phyloP scores from a whole-genome alignment of 371 early-diverging fungal genomes.

The Nematocida sp. region DNA sequence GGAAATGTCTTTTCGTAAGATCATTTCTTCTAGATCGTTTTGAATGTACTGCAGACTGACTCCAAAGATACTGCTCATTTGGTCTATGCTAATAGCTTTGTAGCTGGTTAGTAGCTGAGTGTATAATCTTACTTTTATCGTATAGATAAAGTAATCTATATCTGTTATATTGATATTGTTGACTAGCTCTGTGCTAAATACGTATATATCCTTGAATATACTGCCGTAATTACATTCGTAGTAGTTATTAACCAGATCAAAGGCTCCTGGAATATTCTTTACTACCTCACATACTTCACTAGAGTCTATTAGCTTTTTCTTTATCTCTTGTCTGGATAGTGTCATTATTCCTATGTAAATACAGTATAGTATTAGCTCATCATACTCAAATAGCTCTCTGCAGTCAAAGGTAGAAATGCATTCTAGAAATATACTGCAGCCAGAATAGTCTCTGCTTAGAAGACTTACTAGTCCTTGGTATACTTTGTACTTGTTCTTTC shows the following conservation, averaged over 20 bases:
- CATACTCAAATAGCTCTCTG: slow-evolving; percentile 87
- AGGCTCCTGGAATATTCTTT: slow-evolving; percentile 71
- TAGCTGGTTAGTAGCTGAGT: slow-evolving; percentile 92
- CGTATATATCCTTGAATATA: slow-evolving; percentile 75
- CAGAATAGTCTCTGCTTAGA: slow-evolving; percentile 85
- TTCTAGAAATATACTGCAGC: slow-evolving; percentile 78
- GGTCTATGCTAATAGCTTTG: slow-evolving; percentile 78
- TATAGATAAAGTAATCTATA: slow-evolving; percentile 72
- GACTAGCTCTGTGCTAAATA: slow-evolving; percentile 51
- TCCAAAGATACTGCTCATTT: slow-evolving; percentile 90
- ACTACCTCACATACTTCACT: slow-evolving; percentile 90
- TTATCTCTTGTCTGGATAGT: slow-evolving; percentile 79
- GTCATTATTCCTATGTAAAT: slow-evolving; percentile 78
- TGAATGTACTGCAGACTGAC: slow-evolving; percentile 71
- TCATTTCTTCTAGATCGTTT: slow-evolving; percentile 83
- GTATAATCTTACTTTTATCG: slow-evolving; percentile 92
- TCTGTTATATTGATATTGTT: slow-evolving; percentile 67
- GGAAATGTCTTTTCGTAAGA: slow-evolving; percentile 85
- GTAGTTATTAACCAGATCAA: slow-evolving; percentile 72
- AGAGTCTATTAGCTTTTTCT: slow-evolving; percentile 72
- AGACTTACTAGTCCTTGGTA: slow-evolving; percentile 85
- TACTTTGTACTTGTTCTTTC: slow-evolving; percentile 92
- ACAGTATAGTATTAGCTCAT: slow-evolving; percentile 86
- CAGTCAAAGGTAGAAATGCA: slow-evolving; percentile 89
- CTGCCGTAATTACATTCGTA: slow-evolving; percentile 84